Evolutionary conservation across 148 eudicot genomes (phyloP), one percentile per base, ranked within the genome.

Genomic region (Silene latifolia): DNA sequence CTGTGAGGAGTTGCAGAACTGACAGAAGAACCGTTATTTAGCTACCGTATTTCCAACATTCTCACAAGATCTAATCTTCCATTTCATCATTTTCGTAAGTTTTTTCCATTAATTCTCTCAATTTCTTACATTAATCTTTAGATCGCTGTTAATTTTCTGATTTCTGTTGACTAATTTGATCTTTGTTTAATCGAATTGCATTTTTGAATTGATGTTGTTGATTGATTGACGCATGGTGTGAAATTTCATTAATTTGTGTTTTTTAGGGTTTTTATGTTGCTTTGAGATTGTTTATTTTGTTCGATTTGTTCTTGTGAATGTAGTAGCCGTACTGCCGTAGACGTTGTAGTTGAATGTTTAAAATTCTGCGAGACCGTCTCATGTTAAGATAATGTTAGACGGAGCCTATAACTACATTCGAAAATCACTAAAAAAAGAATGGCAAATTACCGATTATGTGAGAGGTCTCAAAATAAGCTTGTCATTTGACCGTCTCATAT

Each of bases 1-100:
- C 17, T 11, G 54, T 8, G 69, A 67, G 73, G 73, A 79, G 81
- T 74, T 74, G 81, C 77, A 79, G 66, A 66, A 79, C 71, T 79
- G 82, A 79, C 64, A 62, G 61, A 74, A 21, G 42, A 56, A 73
- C 82, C 82, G 77, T 60, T 68, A 39, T 47, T 69, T 20, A 63
- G 70, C 77, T 69, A 23, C 35, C 13, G 1, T 25, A 44, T 61
- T 69, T 79, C 42, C 72, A 27, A 5, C 58, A 47, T 46, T 7
- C 9, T 27, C 13, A 13, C 6, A 18, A 70, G 78, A 80, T 80
- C 78, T 71, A 51, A 25, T 63, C 78, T 69, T 75, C 63, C 66
- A 48, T 46, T 42, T 51, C 56, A 17, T n/a, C 13, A 8, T 39
- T 54, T 48, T 32, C 71, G 56, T 51, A 60, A 60, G 67, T 60